Percentiles rank a stretch among this genome's conserved stretches.
phyloP scores from a whole-genome alignment of 2,329 filamentous ascomycete genomes.

The Rhinocladiella mackenziei region DNA sequence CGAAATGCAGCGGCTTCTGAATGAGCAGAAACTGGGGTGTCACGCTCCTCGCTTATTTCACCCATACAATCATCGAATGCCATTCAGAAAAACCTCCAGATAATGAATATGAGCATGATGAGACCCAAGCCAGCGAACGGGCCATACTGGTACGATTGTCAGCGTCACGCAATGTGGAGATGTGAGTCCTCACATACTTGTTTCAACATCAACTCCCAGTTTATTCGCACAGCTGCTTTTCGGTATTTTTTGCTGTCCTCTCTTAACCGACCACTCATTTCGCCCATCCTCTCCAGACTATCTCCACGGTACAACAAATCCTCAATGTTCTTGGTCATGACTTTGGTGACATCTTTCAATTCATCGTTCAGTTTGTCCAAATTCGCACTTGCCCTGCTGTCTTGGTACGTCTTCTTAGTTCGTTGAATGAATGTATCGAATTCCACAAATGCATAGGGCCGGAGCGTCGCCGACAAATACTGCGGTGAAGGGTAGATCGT shows the following conservation, averaged over 20 bases:
- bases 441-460: constrained; percentile 94
- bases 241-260: constrained; percentile 95
- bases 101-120: constrained; percentile 80
- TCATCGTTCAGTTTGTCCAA: constrained; percentile 95
- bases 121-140: constrained; percentile 78
- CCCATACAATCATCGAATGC: background rate
- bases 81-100: constrained; percentile 84
- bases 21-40: background rate
- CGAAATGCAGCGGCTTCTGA: background rate
- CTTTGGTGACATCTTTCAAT: constrained; percentile 93
- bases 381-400: constrained; percentile 85
- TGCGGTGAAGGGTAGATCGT: constrained; percentile 73
- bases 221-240: constrained; percentile 87
- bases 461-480: constrained; percentile 68
- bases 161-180: constrained; percentile 3
- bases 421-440: constrained; percentile 96
- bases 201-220: constrained; percentile 94
- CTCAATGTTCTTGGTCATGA: constrained; percentile 99
- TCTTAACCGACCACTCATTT: constrained; percentile 78
- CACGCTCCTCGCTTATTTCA: background rate
- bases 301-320: constrained; percentile 93
- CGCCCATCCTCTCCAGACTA: constrained; percentile 92
- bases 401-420: constrained; percentile 90
- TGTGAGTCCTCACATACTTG: constrained; percentile 53
- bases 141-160: constrained; percentile 60